These are phyloP conservation scores for Lithospermum erythrorhizon DNA, from an alignment of 257 asterid genomes.

Conservation along the genomic window DNA sequence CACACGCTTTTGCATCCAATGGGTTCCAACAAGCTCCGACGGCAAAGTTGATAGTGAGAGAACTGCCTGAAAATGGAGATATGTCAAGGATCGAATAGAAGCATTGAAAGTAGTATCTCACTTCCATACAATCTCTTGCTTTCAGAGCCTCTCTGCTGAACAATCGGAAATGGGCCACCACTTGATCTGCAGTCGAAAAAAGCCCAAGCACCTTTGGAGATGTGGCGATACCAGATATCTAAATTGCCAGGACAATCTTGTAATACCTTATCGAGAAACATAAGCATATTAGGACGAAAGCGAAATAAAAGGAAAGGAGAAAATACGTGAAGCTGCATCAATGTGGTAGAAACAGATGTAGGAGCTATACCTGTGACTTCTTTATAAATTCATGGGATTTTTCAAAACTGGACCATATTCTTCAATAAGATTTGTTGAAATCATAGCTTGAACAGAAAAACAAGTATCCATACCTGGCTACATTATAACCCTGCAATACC, in stretches of 20 bases:
- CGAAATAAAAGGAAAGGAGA: conserved; percentile 7
- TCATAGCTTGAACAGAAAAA: too few relatives aligned
- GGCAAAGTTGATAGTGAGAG: conserved; percentile 67
- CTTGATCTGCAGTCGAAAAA: conserved; percentile 93
- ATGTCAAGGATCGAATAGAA: conserved; percentile 1
- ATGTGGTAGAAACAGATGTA: not conserved
- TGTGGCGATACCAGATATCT: conserved; percentile 77
- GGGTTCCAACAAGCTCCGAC: conserved; percentile 63
- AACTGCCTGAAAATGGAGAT: conserved; percentile 42
- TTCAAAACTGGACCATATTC: conserved; percentile 46
- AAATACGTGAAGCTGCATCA: not conserved
- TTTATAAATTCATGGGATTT: conserved; percentile 67
- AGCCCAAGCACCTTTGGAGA: conserved; percentile 99
- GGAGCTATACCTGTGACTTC: conserved; percentile 58
- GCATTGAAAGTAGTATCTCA: conserved; percentile 3
- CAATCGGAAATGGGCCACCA: conserved; percentile 99
- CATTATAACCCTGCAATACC: too few relatives aligned
- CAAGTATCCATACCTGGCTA: not conserved
- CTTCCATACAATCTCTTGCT: conserved; percentile 27
- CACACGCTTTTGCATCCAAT: conserved; percentile 41
- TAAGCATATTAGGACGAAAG: too few relatives aligned
- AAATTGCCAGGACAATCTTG: conserved; percentile 88
- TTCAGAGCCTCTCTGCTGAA: conserved; percentile 97
- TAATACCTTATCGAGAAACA: conserved; percentile 43
- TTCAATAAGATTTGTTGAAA: too few relatives aligned